Evolutionary conservation across 208 protist genomes (phyloP).

Genomic region (Trypanosoma mega): DNA sequence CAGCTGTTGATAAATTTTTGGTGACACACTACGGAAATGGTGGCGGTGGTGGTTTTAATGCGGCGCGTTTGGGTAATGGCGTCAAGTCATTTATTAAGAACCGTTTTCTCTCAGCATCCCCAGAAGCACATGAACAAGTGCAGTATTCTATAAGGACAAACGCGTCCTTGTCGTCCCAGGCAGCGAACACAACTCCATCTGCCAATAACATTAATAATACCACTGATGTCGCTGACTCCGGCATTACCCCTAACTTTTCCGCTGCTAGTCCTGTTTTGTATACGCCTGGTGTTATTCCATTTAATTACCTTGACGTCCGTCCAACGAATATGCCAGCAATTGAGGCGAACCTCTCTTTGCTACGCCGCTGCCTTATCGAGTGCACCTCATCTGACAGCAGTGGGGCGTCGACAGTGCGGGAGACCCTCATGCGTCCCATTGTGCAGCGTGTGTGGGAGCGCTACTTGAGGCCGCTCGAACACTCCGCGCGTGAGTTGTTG

Average conservation of each 20-base stretch:
- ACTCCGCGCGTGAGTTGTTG: slow-evolving; percentile 40
- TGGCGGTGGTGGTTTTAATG: not conserved
- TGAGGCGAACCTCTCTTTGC: slow-evolving; percentile 24
- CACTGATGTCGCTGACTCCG: slow-evolving; percentile 10
- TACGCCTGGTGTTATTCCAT: slow-evolving; percentile 48
- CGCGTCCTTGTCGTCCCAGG: too few species aligned
- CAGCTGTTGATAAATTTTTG: slow-evolving; percentile 60
- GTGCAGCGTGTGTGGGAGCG: slow-evolving; percentile 53
- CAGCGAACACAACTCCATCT: not conserved
- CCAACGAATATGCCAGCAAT: slow-evolving; percentile 32
- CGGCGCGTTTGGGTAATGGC: slow-evolving; percentile 10
- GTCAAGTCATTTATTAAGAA: slow-evolving; percentile 24
- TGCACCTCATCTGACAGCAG: slow-evolving; percentile 3
- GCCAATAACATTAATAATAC: not conserved
- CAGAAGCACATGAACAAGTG: too few species aligned
- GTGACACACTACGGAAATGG: slow-evolving; percentile 30
- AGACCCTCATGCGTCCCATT: slow-evolving; percentile 42
- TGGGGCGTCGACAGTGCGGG: slow-evolving; percentile 17
- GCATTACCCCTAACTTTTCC: not conserved
- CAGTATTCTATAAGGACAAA: too few species aligned
- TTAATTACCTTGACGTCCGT: slow-evolving; percentile 54
- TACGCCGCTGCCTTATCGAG: slow-evolving; percentile 15
- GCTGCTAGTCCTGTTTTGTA: slow-evolving; percentile 20
- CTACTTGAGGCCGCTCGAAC: slow-evolving; percentile 47
- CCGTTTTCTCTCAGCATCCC: slow-evolving; percentile 4